Base-by-base conservation (phyloP, 1,139 yeast genomes). In the Geotrichum reessii region DNA sequence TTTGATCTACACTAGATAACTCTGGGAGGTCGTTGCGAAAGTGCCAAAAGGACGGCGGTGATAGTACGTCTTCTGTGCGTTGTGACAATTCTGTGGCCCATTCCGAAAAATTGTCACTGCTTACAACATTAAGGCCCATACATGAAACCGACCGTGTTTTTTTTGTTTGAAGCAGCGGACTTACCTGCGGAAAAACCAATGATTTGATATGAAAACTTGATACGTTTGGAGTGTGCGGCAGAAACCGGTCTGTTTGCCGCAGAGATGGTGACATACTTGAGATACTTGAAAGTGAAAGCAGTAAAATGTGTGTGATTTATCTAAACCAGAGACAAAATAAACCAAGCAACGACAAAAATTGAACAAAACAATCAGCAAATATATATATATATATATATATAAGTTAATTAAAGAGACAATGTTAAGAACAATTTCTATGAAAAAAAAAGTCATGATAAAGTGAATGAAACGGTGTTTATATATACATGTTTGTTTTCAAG, bases 141-240 rank as follows among this genome's bases (percentile, higher is more conserved):
- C 59, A 56, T 19, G 56, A 52, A n/a, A 51, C 47, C 6, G 42
- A 48, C 25, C 59, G 53, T 7, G 54, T 7, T 19, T 52, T 51
- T 7, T 33, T 50, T 8, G 49, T 27, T n/a, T 28, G 28, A 11
- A 25, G 49, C 50, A 37, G 47, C 42, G 21, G 27, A 11, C 47
- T 44, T 6, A 17, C 6, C 12, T 40, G 25, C 14, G 55, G 22
- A 11, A 33, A 6, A 2, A 37, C 46, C 1, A 44, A 19, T 7
- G 56, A 14, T 22, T 50, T 49, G 2, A 57, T 57, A 44, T 53
- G 59, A 25, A 52, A 57, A 25, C 51, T 53, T 1, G 59, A 53
- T 17, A 53, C 47, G n/a, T 50, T 57, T 21, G 56, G 48, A 1
- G 54, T 33, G 9, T 51, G 52, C 4, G 59, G 59, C 22, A 57